Evolutionary conservation across 2,329 filamentous ascomycete species (phyloP).

Genomic region (Graphilbum ipis-grandicollis): DNA sequence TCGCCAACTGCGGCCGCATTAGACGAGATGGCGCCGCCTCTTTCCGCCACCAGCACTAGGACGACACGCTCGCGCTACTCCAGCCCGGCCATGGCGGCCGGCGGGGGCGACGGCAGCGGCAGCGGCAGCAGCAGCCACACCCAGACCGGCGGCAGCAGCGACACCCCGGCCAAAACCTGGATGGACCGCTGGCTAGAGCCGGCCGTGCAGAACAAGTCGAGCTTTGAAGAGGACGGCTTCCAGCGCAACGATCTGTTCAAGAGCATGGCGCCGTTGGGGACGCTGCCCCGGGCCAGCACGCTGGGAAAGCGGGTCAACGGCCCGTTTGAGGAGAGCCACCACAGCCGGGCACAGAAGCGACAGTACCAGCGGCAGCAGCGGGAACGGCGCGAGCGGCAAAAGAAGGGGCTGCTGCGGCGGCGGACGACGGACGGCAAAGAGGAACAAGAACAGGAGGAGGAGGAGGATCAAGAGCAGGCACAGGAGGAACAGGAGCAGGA

Average conservation of each 20-base stretch:
- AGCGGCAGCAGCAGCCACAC: not conserved
- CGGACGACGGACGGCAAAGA: not conserved
- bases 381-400: not conserved
- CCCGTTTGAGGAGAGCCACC: conserved; percentile 6
- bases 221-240: conserved; percentile 64
- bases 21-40: too few species aligned
- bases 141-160: not conserved
- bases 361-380: not conserved
- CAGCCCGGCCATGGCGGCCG: conserved; percentile 26
- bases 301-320: conserved; percentile 28
- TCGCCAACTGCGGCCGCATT: too few species aligned
- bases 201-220: conserved; percentile 42
- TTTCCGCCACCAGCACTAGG: conserved; percentile 26
- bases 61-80: conserved; percentile 38
- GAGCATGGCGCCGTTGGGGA: conserved; percentile 69
- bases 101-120: conserved; percentile 6
- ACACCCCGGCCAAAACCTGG: conserved; percentile 20
- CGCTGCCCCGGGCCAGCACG: conserved; percentile 42
- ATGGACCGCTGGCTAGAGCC: conserved; percentile 44
- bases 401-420: not conserved
- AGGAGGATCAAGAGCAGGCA: not conserved
- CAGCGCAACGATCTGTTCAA: conserved; percentile 60
- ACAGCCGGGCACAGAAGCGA: not conserved
- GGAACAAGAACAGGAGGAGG: not conserved
- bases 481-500: not conserved